Evolutionary conservation across 768 basidiomycete species (phyloP).

Genomic region (Cystofilobasidium capitatum): DNA sequence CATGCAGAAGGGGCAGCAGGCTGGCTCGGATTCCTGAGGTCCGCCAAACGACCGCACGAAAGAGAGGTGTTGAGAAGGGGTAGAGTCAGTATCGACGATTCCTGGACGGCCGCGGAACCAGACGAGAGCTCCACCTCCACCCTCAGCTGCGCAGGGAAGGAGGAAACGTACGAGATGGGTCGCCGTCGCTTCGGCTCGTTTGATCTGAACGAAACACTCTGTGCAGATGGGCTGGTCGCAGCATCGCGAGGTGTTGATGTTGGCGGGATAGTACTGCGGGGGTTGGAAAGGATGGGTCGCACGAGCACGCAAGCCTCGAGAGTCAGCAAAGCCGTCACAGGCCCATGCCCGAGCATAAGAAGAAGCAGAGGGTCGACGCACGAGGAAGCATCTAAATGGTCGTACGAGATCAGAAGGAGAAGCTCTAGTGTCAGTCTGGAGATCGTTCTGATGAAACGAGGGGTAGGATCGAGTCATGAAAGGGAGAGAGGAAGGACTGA

Average conservation of each 20-base stretch:
- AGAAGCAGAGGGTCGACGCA: conserved; percentile 25
- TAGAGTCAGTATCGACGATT: background rate
- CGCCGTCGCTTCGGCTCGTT: conserved; percentile 84
- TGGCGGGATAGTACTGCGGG: conserved; percentile 83
- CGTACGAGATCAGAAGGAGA: conserved; percentile 28
- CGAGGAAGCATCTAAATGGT: conserved; percentile 10
- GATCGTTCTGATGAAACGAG: background rate
- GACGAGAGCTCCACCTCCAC: too few relatives aligned
- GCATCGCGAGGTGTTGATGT: conserved; percentile 94
- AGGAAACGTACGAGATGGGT: conserved; percentile 63
- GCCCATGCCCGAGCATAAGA: too few relatives aligned
- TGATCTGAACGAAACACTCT: conserved; percentile 98
- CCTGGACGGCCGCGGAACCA: too few relatives aligned
- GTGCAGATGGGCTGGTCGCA: conserved; percentile 98
- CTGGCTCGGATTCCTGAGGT: conserved; percentile 61
- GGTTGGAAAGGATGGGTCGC: background rate
- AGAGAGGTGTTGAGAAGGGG: background rate
- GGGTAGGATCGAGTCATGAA: background rate
- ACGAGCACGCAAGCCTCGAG: background rate
- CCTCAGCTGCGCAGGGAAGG: background rate
- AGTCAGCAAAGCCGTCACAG: too few relatives aligned
- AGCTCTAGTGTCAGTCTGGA: conserved; percentile 26
- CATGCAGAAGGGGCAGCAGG: conserved; percentile 94
- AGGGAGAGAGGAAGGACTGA: conserved; percentile 42
- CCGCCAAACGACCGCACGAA: background rate